These are phyloP conservation scores for Nothomitra cinnamomea DNA, from an alignment of 2,329 filamentous ascomycete species.

Conservation along the genomic window DNA sequence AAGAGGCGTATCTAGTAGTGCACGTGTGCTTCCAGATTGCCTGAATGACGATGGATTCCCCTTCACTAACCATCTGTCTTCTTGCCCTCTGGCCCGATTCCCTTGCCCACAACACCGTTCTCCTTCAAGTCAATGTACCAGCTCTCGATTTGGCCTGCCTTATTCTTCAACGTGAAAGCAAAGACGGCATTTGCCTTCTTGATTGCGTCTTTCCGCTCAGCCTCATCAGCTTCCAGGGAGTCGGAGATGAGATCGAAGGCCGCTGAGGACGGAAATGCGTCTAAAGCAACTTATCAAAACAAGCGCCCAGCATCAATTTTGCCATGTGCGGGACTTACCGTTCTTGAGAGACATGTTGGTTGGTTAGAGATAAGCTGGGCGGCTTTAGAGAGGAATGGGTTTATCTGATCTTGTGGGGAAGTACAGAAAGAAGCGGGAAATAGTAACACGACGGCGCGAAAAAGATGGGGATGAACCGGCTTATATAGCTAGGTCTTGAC, in stretches of 20 bases:
- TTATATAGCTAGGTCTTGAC: too few species aligned
- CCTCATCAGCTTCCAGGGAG: constrained; percentile 49
- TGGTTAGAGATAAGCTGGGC: not conserved
- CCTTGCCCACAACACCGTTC: constrained; percentile 65
- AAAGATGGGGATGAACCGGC: too few species aligned
- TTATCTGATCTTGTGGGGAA: not conserved
- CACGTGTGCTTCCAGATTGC: not conserved
- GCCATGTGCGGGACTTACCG: constrained; percentile 32
- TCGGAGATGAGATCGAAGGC: constrained; percentile 80
- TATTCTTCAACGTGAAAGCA: constrained; percentile 85
- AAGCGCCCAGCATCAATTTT: not conserved
- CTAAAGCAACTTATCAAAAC: constrained; percentile 25
- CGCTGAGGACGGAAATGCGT: constrained; percentile 72
- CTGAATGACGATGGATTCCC: not conserved
- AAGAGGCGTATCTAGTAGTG: not conserved
- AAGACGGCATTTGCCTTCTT: constrained; percentile 80
- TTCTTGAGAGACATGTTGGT: constrained; percentile 52
- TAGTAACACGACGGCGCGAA: too few species aligned
- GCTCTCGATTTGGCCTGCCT: constrained; percentile 56
- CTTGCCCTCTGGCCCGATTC: constrained; percentile 45
- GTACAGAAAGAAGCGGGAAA: not conserved
- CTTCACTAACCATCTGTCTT: constrained; percentile 64
- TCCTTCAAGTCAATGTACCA: constrained; percentile 97
- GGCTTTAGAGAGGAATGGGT: not conserved
- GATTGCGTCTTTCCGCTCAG: constrained; percentile 71